Percentiles rank a stretch among this genome's conserved stretches.
Conservation (phyloP, 140 eudicot genomes). For the Ambrosia hybrid region DNA sequence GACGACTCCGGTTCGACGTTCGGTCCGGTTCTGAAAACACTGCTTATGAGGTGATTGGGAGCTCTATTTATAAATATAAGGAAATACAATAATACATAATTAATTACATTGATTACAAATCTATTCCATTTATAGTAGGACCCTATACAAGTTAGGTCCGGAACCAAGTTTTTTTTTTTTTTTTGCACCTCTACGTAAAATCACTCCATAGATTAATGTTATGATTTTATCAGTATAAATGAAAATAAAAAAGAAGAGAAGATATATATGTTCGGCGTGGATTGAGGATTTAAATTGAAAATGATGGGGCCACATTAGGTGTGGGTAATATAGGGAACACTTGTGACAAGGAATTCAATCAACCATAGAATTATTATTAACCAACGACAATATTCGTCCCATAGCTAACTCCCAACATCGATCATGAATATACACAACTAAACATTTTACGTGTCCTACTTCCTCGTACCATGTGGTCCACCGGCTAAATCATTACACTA, state of each 20-base stretch:
- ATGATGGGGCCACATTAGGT: conserved; percentile 16
- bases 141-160: too few relatives aligned
- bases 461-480: not conserved
- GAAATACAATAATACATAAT: too few relatives aligned
- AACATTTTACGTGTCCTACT: not conserved
- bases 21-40: too few relatives aligned
- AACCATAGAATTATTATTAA: conserved; percentile 20
- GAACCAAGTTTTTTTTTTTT: too few relatives aligned
- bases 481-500: not conserved
- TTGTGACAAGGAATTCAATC: conserved; percentile 2
- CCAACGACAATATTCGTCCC: not conserved
- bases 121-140: too few relatives aligned
- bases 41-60: too few relatives aligned
- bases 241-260: not conserved
- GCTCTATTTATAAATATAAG: too few relatives aligned
- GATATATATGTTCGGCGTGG: conserved; percentile 3
- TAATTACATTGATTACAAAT: too few relatives aligned
- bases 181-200: too few relatives aligned
- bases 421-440: conserved; percentile 7
- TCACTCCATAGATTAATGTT: not conserved
- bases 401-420: conserved; percentile 13
- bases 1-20: too few relatives aligned
- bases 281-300: conserved; percentile 21
- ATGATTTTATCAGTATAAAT: not conserved
- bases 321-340: conserved; percentile 1